Conservation (phyloP, 495 filamentous ascomycete species). For the Rusavskia elegans region DNA sequence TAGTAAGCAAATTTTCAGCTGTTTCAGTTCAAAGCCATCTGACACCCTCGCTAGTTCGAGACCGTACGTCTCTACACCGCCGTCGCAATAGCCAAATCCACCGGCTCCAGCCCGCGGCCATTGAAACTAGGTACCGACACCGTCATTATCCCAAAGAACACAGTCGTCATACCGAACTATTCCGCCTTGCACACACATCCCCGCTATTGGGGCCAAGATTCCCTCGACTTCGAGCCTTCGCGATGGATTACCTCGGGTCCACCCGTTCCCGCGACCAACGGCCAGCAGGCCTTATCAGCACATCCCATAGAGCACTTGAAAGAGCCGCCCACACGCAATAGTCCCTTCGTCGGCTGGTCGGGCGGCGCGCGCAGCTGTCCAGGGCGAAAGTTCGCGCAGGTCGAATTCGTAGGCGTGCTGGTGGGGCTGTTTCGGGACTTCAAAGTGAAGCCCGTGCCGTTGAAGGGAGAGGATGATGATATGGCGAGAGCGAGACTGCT, state of each 20-base stretch:
- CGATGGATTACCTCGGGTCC: slow-evolving; percentile 10
- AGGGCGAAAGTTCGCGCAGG: background rate
- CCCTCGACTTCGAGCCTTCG: slow-evolving; percentile 13
- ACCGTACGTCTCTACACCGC: background rate
- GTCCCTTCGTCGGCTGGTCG: background rate
- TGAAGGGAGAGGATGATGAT: background rate
- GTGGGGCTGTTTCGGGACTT: background rate
- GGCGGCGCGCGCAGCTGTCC: background rate
- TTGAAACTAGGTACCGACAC: slow-evolving; percentile 14
- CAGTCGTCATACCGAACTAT: slow-evolving; percentile 19
- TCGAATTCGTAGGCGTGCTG: slow-evolving; percentile 2
- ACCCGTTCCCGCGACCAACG: background rate
- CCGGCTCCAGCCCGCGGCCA: background rate
- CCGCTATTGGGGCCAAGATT: slow-evolving; percentile 27
- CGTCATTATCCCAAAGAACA: slow-evolving; percentile 18
- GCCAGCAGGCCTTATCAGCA: background rate
- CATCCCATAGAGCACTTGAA: slow-evolving; percentile 1
- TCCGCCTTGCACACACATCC: slow-evolving; percentile 23
- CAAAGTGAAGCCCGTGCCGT: background rate
- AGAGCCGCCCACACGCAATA: background rate
- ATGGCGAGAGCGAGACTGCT: slow-evolving; percentile 1
- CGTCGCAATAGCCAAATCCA: slow-evolving; percentile 2
- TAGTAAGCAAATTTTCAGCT: background rate
- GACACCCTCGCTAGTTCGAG: background rate
- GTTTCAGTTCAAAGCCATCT: too few species aligned